Evolutionary conservation across 805 yeast species (phyloP).

Genomic region (Priceomyces melissophilus): DNA sequence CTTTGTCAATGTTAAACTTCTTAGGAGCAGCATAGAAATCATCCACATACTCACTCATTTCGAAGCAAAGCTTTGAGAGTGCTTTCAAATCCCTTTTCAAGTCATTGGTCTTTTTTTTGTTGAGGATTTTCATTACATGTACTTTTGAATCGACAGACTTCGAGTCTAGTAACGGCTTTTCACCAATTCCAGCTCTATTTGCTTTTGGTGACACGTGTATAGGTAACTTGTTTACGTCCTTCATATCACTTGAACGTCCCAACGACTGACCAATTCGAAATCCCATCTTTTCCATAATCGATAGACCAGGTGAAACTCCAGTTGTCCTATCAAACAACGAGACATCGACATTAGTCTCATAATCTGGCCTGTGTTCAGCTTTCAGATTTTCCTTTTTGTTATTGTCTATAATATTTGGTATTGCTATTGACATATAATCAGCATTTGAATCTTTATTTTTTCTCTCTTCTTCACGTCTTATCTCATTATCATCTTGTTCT

Average conservation of each 20-base stretch:
- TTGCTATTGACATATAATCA: too few species aligned
- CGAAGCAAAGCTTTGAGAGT: constrained; percentile 42
- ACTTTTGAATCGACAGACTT: constrained; percentile 3
- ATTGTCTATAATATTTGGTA: too few species aligned
- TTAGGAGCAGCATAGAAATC: constrained; percentile 17
- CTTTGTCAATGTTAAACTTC: constrained; percentile 20
- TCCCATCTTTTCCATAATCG: constrained; percentile 61
- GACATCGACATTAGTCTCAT: constrained; percentile 1
- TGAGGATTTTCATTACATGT: constrained; percentile 1
- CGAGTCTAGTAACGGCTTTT: not conserved
- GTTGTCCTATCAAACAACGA: constrained; percentile 7
- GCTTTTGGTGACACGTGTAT: constrained; percentile 11
- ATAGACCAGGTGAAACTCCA: constrained; percentile 40
- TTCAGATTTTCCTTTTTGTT: constrained; percentile 8
- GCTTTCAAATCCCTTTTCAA: constrained; percentile 8
- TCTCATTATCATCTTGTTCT: not conserved
- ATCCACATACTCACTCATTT: constrained; percentile 37
- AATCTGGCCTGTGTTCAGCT: constrained; percentile 4
- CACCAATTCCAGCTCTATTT: constrained; percentile 22
- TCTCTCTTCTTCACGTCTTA: not conserved
- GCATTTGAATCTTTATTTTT: too few species aligned
- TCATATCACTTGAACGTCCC: constrained; percentile 25
- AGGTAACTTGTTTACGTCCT: constrained; percentile 31
- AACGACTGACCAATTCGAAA: constrained; percentile 45
- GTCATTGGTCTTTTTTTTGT: not conserved